Base-by-base conservation (phyloP, 106 monocot species). In the Apostasia shenzhenica region DNA sequence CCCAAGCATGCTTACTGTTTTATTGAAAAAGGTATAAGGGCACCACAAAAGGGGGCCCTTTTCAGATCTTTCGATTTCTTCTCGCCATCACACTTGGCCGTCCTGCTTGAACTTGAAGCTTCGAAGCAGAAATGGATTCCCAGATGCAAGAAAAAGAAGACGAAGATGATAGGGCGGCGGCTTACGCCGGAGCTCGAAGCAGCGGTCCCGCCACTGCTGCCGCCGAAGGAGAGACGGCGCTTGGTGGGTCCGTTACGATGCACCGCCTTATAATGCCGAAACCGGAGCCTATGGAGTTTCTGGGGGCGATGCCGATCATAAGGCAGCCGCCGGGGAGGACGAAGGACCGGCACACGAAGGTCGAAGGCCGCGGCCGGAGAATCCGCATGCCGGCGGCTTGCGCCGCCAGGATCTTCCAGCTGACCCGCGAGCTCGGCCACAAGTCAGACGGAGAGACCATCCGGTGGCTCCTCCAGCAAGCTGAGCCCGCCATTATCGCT, bases 371-470 rank as follows among this genome's bases (percentile, higher is more conserved):
- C 1, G 83, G 83, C 44, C 66, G 83, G 40, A 39, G 83, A 42
- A 83, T 83, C 79, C 79, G 83, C 37, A 79, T 83, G 83, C 79
- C 83, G 8, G 75, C 70, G 14, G 75, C 75, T 0, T 75, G 79
- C 63, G 83, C 83, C 5, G 83, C 83, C 1, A 45, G 83, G 44
- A 68, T 83, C 49, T 78, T 75, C 61, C 79, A 79, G 45, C 71
- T 83, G 9, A 83, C 83, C 14, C 83, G 83, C 5, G 83, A 83
- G 57, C 75, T 83, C 45, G 83, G 83, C 4, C 83, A 83, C 71
- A 83, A 83, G 61, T 79, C 79, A 6, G 83, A 83, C 61, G 83
- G 83, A 1, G 79, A 83, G 75, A 83, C 83, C 48, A 75, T 83
- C 58, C 76, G 76, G 6, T 84, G 83, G 83, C 75, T 84, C 14